These are phyloP conservation scores for Puccinellia tenuiflora DNA, from an alignment of 176 grass and related monocot species.

Conservation along the genomic window DNA sequence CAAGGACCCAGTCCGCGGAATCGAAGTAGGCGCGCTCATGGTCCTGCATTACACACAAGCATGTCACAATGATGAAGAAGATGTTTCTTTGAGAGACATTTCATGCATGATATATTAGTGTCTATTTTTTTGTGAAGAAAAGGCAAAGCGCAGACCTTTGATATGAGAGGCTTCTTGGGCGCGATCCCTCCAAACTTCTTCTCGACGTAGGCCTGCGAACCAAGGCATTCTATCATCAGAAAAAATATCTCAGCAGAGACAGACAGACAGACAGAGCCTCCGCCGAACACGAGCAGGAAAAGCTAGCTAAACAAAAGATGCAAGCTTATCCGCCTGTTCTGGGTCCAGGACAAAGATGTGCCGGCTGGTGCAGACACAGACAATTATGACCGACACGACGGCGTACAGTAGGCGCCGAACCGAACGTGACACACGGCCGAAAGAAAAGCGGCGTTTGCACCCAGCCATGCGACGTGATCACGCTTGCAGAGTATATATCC, in stretches of 20 bases:
- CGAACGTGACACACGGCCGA: neutral
- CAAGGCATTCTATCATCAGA: neutral
- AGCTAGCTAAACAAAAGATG: neutral
- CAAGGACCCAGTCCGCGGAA: slow-evolving; percentile 88
- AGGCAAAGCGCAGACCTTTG: slow-evolving; percentile 38
- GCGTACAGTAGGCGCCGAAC: slow-evolving; percentile 1
- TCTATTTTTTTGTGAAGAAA: neutral
- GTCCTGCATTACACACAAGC: slow-evolving; percentile 45
- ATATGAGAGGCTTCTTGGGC: slow-evolving; percentile 91
- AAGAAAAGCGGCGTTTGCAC: neutral
- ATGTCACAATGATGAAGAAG: neutral
- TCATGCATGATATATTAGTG: neutral
- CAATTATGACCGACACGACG: slow-evolving; percentile 18
- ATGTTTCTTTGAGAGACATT: neutral
- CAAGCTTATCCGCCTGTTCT: slow-evolving; percentile 24
- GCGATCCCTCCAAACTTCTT: slow-evolving; percentile 86
- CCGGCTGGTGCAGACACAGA: slow-evolving; percentile 5
- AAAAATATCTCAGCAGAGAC: neutral
- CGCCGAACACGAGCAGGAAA: neutral
- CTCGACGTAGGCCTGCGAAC: slow-evolving; percentile 39
- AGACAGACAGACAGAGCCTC: neutral
- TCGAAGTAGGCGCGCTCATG: slow-evolving; percentile 91
- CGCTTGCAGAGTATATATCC: neutral
- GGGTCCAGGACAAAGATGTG: neutral
- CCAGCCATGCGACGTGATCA: neutral